Evolutionary conservation across 164 flowering plant species (phyloP).

Genomic region (Vitis riparia): DNA sequence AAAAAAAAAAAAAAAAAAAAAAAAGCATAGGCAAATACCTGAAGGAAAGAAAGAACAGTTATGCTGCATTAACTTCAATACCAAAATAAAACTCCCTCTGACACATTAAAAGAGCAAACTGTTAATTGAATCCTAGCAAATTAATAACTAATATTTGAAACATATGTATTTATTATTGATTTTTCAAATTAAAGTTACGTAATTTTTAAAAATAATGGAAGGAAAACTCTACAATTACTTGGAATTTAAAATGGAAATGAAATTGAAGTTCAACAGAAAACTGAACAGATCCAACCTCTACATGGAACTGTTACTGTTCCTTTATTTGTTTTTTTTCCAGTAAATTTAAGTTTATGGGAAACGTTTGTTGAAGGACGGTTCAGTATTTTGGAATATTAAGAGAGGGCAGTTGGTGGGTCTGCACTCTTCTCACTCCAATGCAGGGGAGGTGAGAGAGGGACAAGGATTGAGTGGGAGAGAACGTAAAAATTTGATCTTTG

Average conservation of each 20-base stretch:
- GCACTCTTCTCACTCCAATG: slow-evolving; percentile 2
- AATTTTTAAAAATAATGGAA: too few relatives aligned
- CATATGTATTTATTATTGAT: too few relatives aligned
- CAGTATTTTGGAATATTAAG: not conserved
- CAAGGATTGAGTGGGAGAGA: not conserved
- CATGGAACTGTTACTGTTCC: not conserved
- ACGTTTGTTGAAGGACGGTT: slow-evolving; percentile 6
- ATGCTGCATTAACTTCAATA: too few relatives aligned
- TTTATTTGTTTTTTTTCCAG: not conserved
- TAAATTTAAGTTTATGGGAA: not conserved
- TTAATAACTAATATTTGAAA: too few relatives aligned
- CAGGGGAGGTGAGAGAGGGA: not conserved
- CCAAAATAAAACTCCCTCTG: too few relatives aligned
- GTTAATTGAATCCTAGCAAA: too few relatives aligned
- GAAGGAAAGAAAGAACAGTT: too few relatives aligned
- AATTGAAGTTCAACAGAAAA: too few relatives aligned
- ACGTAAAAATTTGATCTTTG: not conserved
- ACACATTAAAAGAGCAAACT: too few relatives aligned
- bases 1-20: not conserved
- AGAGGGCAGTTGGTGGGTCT: not conserved
- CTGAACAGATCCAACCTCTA: not conserved
- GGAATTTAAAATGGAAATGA: too few relatives aligned
- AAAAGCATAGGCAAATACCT: slow-evolving; percentile 1
- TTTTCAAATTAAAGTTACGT: too few relatives aligned
- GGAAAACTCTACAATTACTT: too few relatives aligned